Evolutionary conservation across 345 rosid species (phyloP), one percentile per base, ranked within the genome.

Genomic region (Draba incana): DNA sequence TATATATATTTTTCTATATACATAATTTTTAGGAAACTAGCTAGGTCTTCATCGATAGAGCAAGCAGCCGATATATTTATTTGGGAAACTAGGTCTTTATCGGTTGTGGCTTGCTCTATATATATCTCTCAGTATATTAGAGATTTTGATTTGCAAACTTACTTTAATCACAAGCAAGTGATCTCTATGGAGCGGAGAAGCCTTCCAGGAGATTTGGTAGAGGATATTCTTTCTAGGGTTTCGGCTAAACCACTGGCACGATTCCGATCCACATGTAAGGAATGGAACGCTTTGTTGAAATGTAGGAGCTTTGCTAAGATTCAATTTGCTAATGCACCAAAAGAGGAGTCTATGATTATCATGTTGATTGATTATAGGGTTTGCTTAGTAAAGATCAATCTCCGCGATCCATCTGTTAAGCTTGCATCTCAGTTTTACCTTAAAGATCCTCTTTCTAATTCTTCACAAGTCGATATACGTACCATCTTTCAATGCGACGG

Each of bases 121-220:
- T 31, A 6, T 31, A 7, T 30, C 33, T 0, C 7, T 33, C 7
- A 33, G 0, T 0, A 6, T 46, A 42, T 13, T 42, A 42, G 6
- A 42, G 15, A 13, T 46, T 14, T 46, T 15, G 3, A 15, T 46
- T 46, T 15, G 50, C 2, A 46, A 8, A 46, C 25, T 46, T 39
- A 6, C 3, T 39, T 57, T 9, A 39, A 57, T 23, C 33, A 57
- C 33, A 12, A 15, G 48, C 10, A 35, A 35, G 39, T 7, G 39
- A 35, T 25, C 20, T 24, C 6, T 58, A 58, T 58, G 63, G 63
- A 58, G 7, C 3, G 35, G 20, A 25, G 23, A 39, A 24, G 28
- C 8, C 63, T 58, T 58, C 63, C 63, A 2, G 48, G 1, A 46
- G 63, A 58, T 14, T 23, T 41, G 33, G 4, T 58, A 39, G 63